Base-by-base conservation (phyloP, 805 yeast species). In the Saturnispora gosingensis region DNA sequence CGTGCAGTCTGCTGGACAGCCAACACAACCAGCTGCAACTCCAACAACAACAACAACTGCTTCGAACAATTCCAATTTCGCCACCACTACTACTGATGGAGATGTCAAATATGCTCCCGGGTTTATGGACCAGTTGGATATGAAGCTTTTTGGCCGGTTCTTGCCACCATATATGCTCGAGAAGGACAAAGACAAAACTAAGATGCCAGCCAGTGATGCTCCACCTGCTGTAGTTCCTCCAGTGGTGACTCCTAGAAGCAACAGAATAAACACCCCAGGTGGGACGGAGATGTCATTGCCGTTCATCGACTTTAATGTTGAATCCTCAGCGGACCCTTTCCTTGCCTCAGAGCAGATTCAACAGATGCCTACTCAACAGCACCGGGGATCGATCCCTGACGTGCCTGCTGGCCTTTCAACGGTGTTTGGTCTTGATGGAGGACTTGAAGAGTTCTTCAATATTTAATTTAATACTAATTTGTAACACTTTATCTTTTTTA, bases 121-220 rank as follows among this genome's bases (percentile, higher is more conserved):
- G 4, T 83, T 86, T 43, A 84, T 88, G 73, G 96, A 88, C 64
- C 85, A 83, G 57, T 67, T 88, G 45, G 97, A 88, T 63, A 80
- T 87, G 61, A 90, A 87, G 61, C 75, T 88, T 18, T 88, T 88
- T 71, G 97, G 96, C 1, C 70, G 86, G 39, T 82, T 85, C 56
- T 63, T 87, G 46, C 96, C 96, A 2, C 93, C 95, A 3, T 87
- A 85, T 62, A 87, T 87, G 95, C 72, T 82, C 43, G 67, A 67
- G 49, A 60, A 62, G n/a, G 57, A 40, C 13, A 38, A 38, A 20
- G 39, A 36, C n/a, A 36, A 36, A 7, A 16, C 18, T 10, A 25
- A 43, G 8, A 32, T 11, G 9, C 5, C 25, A 11, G 6, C 13
- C 36, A 32, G 13, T 13, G 34, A 18, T 20, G 8, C 22, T 4